phyloP scores from a whole-genome alignment of 2,329 filamentous ascomycete species.

The Metarhizium brunneum region DNA sequence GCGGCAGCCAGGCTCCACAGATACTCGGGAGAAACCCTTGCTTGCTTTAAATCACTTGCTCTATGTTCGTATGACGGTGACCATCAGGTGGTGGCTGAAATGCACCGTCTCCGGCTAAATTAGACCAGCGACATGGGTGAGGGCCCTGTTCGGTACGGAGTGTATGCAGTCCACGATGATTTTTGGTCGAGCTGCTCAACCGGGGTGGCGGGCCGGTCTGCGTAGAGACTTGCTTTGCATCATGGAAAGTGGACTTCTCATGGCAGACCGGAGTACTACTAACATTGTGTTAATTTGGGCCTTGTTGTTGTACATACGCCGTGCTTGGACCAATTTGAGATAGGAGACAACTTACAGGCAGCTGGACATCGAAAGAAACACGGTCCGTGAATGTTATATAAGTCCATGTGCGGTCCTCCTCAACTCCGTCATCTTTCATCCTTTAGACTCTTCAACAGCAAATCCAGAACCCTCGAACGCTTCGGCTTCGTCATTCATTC shows the following conservation, averaged over 20 bases:
- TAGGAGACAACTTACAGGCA: not conserved
- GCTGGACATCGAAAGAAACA: not conserved
- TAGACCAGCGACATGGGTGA: not conserved
- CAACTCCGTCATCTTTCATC: not conserved
- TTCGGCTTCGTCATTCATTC: conserved; percentile 5
- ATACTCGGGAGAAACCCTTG: not conserved
- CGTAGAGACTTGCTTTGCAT: not conserved
- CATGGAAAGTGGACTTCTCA: too few relatives aligned
- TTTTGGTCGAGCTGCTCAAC: not conserved
- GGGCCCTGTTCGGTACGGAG: not conserved
- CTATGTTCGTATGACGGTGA: not conserved
- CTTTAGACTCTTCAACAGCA: not conserved
- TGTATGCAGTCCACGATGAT: not conserved
- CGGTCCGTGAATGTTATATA: not conserved
- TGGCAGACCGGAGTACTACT: not conserved
- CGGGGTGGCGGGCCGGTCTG: not conserved
- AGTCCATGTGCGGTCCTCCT: not conserved
- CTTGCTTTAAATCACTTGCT: too few relatives aligned
- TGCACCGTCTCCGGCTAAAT: not conserved
- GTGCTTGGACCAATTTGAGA: not conserved
- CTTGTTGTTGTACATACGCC: not conserved
- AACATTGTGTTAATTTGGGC: not conserved
- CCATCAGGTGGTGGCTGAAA: not conserved
- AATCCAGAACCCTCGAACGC: conserved; percentile 2
- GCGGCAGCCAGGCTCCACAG: not conserved